phyloP scores from a whole-genome alignment of 1,139 yeast species.

The Suhomyces choctaworum region DNA sequence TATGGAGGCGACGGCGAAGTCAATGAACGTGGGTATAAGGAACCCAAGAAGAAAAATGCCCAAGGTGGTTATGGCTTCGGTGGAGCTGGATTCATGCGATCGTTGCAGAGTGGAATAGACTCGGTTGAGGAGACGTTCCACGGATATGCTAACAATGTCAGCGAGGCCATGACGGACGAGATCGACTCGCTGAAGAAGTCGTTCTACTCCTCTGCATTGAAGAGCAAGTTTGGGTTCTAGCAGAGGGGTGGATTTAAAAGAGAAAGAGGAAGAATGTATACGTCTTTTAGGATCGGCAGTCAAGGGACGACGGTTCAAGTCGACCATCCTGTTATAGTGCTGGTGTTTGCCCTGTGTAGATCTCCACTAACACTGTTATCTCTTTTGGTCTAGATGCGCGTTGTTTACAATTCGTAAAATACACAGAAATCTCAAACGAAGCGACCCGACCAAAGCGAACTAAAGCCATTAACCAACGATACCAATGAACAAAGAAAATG shows the following conservation, averaged over 20 bases:
- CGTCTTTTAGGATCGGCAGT: too few relatives aligned
- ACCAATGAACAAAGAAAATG: slow-evolving; percentile 12
- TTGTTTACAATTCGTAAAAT: slow-evolving; percentile 13
- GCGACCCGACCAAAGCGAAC: too few relatives aligned
- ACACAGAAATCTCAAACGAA: too few relatives aligned
- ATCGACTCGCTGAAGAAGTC: slow-evolving; percentile 52
- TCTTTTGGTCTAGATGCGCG: slow-evolving; percentile 1
- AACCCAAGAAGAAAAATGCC: slow-evolving; percentile 45
- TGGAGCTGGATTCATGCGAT: slow-evolving; percentile 43
- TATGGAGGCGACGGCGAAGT: slow-evolving; percentile 9
- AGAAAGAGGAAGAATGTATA: too few relatives aligned
- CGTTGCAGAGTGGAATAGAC: slow-evolving; percentile 55
- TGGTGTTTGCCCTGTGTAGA: too few relatives aligned
- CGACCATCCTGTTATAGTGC: too few relatives aligned
- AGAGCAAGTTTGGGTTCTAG: slow-evolving; percentile 54
- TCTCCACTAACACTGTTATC: background rate
- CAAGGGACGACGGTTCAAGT: too few relatives aligned
- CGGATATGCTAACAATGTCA: slow-evolving; percentile 57
- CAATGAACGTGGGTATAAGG: slow-evolving; percentile 44
- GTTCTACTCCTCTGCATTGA: slow-evolving; percentile 52
- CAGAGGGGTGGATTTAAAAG: too few relatives aligned
- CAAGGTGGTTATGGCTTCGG: slow-evolving; percentile 30
- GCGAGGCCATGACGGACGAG: slow-evolving; percentile 55
- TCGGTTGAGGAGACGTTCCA: slow-evolving; percentile 55
- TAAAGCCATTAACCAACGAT: slow-evolving; percentile 1